Evolutionary conservation across 345 rosid genomes (phyloP), one percentile per base, ranked within the genome.

Genomic region (Salix udensis): DNA sequence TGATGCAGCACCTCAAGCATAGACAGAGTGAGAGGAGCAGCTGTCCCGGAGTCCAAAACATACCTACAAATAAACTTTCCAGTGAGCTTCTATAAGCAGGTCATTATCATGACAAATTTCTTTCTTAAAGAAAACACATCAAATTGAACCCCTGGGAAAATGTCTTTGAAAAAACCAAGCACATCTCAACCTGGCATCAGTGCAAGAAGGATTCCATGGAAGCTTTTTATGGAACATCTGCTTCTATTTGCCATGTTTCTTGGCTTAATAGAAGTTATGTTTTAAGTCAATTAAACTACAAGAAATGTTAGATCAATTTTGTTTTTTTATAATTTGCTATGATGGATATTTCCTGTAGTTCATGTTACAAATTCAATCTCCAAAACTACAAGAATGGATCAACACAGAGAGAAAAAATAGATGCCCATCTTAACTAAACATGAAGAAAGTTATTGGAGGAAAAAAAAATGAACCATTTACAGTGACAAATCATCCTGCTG

Each of bases 21-120:
- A 65, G 94, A 93, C 64, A 96, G 88, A 72, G 93, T 89, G 73
- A 96, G 98, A 77, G 99, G 99, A 82, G 99, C 94, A 80, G 99
- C 99, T 80, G 91, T 88, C 83, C 91, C 94, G 79, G 99, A 84
- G 82, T 93, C 98, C 91, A 91, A 77, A 68, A 96, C 94, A 91
- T 96, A 96, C 99, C 99, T 96, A 72, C 74, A 82, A 67, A 83
- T 70, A 23, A 79, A 78, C 46, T 73, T 70, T 72, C 82, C 18
- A 55, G 53, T 10, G n/a, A 40, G n/a, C 74, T 39, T 74, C 50
- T 70, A 44, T 61, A 19, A 79, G 53, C 64, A 24, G 34, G 58
- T 30, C 58, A 52, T 44, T 8, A 67, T 21, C 28, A 58, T 58
- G 6, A 55, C 28, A 58, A 58, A 58, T 9, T 4, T n/a, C 28